phyloP scores from a whole-genome alignment of 345 rosid species.

The Pugionium cornutum region DNA sequence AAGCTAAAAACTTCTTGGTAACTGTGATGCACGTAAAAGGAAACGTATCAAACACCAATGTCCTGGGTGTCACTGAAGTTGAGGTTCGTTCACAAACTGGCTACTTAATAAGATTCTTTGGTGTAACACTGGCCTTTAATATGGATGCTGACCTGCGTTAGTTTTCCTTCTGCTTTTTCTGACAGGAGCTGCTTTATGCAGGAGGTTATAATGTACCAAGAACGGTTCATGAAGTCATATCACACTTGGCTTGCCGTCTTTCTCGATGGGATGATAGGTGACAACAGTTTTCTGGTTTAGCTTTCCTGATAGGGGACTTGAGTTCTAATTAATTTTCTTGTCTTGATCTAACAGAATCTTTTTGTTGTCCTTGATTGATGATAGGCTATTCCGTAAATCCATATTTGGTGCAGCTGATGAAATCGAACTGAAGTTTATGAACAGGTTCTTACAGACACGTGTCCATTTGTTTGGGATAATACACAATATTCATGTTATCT shows the following conservation, averaged over 20 bases:
- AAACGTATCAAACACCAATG: constrained; percentile 51
- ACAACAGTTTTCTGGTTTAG: constrained; percentile 17
- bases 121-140: neutral
- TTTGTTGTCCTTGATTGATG: constrained; percentile 21
- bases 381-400: constrained; percentile 87
- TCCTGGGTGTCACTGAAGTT: constrained; percentile 86
- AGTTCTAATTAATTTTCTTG: neutral
- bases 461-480: neutral
- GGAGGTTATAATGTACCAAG: constrained; percentile 84
- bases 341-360: neutral
- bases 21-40: constrained; percentile 87
- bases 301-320: constrained; percentile 1
- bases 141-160: neutral
- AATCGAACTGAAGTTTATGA: constrained; percentile 87
- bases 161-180: constrained; percentile 21
- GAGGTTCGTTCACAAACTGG: constrained; percentile 56
- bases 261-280: constrained; percentile 98
- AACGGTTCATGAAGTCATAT: constrained; percentile 90
- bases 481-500: constrained; percentile 1
- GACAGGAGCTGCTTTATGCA: constrained; percentile 76
- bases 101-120: neutral
- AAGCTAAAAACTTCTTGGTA: constrained; percentile 85
- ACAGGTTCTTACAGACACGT: constrained; percentile 55
- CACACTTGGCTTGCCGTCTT: constrained; percentile 74
- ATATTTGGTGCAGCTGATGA: constrained; percentile 98